Base-by-base conservation (phyloP, 2,329 filamentous ascomycete genomes). In the Colletotrichum falcatum region DNA sequence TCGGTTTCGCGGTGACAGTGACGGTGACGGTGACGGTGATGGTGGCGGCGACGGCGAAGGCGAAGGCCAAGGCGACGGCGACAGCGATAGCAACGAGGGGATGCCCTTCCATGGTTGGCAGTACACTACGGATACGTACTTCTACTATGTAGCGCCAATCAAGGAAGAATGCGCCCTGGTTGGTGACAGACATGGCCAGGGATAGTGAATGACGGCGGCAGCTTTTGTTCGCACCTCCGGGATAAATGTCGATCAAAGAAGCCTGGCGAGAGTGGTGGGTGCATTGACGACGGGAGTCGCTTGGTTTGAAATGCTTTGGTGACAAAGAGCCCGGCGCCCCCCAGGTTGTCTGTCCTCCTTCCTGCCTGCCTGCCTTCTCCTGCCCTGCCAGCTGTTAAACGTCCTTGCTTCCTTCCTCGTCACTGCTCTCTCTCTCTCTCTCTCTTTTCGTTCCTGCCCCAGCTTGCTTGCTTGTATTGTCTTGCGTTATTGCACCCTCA, bases 111-210 rank as follows among this genome's bases (percentile, higher is more conserved):
- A n/a, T n/a, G n/a, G n/a, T n/a, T n/a, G n/a, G n/a, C n/a, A n/a
- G n/a, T n/a, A n/a, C n/a, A n/a, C n/a, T n/a, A n/a, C n/a, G n/a
- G n/a, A n/a, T n/a, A n/a, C n/a, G n/a, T n/a, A n/a, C n/a, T n/a
- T n/a, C n/a, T n/a, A n/a, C n/a, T 20, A 7, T 33, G 23, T 18
- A n/a, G 11, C 33, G 42, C 46, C 61, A 64, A 63, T 53, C 46
- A 61, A 48, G 49, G 18, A 42, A 44, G 42, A 44, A 51, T 58
- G 56, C 35, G 42, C 48, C 23, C 20, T 35, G 18, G 49, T 30
- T 49, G 28, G 39, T 56, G 63, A 42, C 28, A 61, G 63, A 42
- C 28, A 70, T 54, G 63, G 42, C 49, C 49, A 70, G 67, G 67
- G 67, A 61, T 66, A 35, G 16, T 18, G 39, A 42, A 42, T 42